Conservation (phyloP, 2,329 filamentous ascomycete genomes). For the Cladosporium oxysporum region DNA sequence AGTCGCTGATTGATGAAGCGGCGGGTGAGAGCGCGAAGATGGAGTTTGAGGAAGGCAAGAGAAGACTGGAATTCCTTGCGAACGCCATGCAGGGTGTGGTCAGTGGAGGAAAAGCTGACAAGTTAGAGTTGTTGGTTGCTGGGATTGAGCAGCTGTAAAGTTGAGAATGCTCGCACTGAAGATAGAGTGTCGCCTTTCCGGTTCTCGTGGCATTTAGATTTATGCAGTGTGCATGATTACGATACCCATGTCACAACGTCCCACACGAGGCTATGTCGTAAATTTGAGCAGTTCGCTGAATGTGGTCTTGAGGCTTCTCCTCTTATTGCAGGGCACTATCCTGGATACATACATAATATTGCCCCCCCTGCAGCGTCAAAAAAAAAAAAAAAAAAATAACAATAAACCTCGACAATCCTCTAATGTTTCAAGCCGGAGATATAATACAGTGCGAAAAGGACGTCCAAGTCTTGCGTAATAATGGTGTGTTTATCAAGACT, state of each 20-base stretch:
- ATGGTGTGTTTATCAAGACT: background rate
- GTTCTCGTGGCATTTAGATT: background rate
- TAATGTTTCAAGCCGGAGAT: background rate
- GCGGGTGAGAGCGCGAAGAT: slow-evolving; percentile 76
- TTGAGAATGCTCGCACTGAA: background rate
- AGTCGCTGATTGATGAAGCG: slow-evolving; percentile 74
- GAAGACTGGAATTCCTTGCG: slow-evolving; percentile 54
- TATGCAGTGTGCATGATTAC: background rate
- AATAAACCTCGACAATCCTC: background rate
- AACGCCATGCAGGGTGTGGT: background rate
- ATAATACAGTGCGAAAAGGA: background rate
- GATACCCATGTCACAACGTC: background rate
- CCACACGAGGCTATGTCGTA: background rate
- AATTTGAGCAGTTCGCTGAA: background rate
- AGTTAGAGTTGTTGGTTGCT: slow-evolving; percentile 43
- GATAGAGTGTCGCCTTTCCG: background rate
- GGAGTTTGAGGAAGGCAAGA: slow-evolving; percentile 69
- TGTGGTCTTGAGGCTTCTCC: background rate
- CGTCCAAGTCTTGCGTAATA: background rate
- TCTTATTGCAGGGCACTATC: background rate
- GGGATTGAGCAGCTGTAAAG: slow-evolving; percentile 47
- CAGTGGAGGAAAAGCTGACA: slow-evolving; percentile 27
- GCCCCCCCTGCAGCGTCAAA: background rate
- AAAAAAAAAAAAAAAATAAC: too few relatives aligned
- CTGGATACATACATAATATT: background rate